Percentiles rank a stretch among this genome's conserved stretches.
Conservation (phyloP, 192 early-diverging fungal genomes). For the Backusella tarrabulga region DNA sequence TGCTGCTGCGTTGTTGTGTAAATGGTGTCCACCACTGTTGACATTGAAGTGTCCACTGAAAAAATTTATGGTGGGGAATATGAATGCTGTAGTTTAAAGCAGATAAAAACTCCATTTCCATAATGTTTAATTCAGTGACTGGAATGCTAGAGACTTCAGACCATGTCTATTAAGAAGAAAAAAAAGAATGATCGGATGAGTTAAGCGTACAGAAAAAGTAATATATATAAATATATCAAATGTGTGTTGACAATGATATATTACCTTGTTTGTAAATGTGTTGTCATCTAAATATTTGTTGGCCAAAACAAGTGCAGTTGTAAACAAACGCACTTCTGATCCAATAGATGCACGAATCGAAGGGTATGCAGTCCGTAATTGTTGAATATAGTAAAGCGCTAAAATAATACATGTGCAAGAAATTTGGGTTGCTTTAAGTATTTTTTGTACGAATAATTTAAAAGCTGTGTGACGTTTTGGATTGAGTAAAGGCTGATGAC, state of each 20-base stretch:
- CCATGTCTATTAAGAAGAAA: conserved; percentile 54
- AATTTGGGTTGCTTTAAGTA: conserved; percentile 60
- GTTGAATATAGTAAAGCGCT: conserved; percentile 63
- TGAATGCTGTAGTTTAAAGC: conserved; percentile 75
- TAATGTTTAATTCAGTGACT: conserved; percentile 75
- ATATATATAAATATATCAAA: not conserved
- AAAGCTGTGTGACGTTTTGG: conserved; percentile 30
- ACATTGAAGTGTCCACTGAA: conserved; percentile 54
- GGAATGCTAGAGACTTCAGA: conserved; percentile 80
- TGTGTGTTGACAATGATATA: not conserved
- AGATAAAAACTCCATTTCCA: conserved; percentile 84
- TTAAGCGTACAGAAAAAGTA: not conserved
- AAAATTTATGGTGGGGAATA: conserved; percentile 68
- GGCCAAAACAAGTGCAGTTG: conserved; percentile 81
- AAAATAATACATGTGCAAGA: conserved; percentile 62
- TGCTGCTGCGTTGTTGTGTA: not conserved
- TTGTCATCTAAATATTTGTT: conserved; percentile 90
- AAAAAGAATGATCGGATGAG: not conserved
- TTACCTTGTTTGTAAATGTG: conserved; percentile 79
- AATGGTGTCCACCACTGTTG: conserved; percentile 20
- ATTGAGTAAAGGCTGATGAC: not conserved
- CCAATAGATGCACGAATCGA: conserved; percentile 61
- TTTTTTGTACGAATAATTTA: conserved; percentile 47
- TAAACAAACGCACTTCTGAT: conserved; percentile 80
- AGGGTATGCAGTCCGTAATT: conserved; percentile 54